Evolutionary conservation across 148 eudicot genomes (phyloP).

Genomic region (Pharnaceum exiguum): DNA sequence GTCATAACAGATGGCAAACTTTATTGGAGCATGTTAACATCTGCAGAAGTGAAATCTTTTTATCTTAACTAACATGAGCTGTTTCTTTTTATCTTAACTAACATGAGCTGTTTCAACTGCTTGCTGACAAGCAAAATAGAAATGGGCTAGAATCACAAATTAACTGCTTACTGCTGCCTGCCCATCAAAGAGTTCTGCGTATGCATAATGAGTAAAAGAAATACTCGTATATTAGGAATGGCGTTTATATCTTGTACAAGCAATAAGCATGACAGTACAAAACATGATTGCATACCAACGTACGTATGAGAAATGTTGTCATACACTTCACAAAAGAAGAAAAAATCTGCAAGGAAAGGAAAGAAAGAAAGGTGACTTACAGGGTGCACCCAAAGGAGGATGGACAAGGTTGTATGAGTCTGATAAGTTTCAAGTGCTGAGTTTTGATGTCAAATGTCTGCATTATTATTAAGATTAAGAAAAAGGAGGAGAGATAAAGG

Average conservation of each 20-base stretch:
- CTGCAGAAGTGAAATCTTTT: conserved; percentile 2
- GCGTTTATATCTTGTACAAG: too few relatives aligned
- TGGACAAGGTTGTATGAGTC: background rate
- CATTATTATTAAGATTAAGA: background rate
- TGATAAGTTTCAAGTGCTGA: conserved; percentile 9
- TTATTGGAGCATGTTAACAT: conserved; percentile 11
- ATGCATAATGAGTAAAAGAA: too few relatives aligned
- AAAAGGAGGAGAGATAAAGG: background rate
- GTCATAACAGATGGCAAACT: conserved; percentile 24
- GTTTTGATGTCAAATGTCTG: conserved; percentile 6
- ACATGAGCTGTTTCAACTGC: too few relatives aligned
- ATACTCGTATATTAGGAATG: too few relatives aligned
- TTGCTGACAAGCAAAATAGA: too few relatives aligned
- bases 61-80: background rate
- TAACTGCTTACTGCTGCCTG: too few relatives aligned
- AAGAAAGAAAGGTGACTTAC: background rate
- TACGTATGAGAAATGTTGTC: too few relatives aligned
- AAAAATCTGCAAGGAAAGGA: background rate
- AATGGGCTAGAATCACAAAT: too few relatives aligned
- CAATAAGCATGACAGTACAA: too few relatives aligned
- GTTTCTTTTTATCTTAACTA: background rate
- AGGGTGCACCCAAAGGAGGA: conserved; percentile 11
- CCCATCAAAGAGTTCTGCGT: too few relatives aligned
- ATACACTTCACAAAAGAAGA: background rate
- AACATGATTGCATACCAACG: too few relatives aligned